These are phyloP conservation scores for Exsudoporus floridanus DNA, from an alignment of 1,284 basidiomycete species.

Conservation along the genomic window DNA sequence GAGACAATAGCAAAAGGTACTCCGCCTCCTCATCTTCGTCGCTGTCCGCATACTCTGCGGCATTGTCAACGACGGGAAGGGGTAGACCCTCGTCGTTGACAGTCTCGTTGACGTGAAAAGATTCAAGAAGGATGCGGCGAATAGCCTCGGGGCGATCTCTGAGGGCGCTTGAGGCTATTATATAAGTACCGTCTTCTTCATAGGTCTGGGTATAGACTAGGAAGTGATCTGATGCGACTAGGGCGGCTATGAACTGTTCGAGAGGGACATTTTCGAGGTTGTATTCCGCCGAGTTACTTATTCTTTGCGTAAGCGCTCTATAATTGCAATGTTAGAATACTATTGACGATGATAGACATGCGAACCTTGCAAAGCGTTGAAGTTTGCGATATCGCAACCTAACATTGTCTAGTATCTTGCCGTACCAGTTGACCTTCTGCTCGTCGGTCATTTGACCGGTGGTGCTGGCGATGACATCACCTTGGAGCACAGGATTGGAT, in stretches of 20 bases:
- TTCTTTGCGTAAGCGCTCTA: constrained; percentile 80
- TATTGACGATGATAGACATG: constrained; percentile 3
- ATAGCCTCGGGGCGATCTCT: constrained; percentile 83
- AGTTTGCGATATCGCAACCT: constrained; percentile 91
- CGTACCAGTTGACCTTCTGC: constrained; percentile 87
- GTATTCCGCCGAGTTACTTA: constrained; percentile 97
- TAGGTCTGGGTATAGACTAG: constrained; percentile 90
- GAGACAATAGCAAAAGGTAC: constrained; percentile 88
- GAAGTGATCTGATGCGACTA: constrained; percentile 90
- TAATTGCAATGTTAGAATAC: constrained; percentile 9
- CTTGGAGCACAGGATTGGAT: constrained; percentile 25
- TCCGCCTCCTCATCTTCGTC: constrained; percentile 55
- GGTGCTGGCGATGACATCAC: constrained; percentile 27
- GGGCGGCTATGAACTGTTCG: constrained; percentile 75
- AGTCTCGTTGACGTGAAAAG: constrained; percentile 74
- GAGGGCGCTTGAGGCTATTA: constrained; percentile 84
- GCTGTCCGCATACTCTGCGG: constrained; percentile 48
- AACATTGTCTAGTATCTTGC: constrained; percentile 92
- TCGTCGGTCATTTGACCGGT: constrained; percentile 66
- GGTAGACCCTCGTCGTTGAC: constrained; percentile 51
- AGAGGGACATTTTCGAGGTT: constrained; percentile 79
- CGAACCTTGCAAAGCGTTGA: constrained; percentile 86
- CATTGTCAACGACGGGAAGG: constrained; percentile 46
- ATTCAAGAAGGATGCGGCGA: constrained; percentile 78
- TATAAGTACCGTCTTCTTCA: constrained; percentile 92